phyloP scores from a whole-genome alignment of 257 asterid species.

The Solanum acaule region DNA sequence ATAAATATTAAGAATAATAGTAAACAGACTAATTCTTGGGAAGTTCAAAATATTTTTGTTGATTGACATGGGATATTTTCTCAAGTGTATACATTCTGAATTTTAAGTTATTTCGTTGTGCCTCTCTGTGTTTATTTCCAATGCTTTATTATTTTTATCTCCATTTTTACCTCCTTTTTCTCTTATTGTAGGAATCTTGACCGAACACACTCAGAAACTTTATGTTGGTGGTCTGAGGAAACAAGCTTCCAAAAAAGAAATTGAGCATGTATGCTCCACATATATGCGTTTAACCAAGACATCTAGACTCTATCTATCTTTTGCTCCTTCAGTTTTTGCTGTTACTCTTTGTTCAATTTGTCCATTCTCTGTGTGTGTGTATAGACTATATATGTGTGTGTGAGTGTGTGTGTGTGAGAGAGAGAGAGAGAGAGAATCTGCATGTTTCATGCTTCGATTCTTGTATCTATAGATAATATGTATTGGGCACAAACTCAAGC shows the following conservation, averaged over 20 bases:
- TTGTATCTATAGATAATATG: not conserved
- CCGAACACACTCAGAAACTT: constrained; percentile 44
- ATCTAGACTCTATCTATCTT: not conserved
- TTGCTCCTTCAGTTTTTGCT: not conserved
- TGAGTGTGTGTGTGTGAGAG: not conserved
- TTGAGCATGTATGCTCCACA: constrained; percentile 58
- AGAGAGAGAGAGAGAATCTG: not conserved
- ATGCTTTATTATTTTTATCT: not conserved
- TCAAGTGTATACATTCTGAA: not conserved
- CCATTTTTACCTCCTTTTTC: constrained; percentile 8
- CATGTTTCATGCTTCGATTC: not conserved
- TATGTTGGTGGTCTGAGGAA: constrained; percentile 71
- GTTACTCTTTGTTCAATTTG: not conserved
- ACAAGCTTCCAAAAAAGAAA: constrained; percentile 55
- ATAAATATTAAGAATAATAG: not conserved
- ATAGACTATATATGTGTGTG: no score
- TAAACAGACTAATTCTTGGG: not conserved
- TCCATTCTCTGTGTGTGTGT: not conserved
- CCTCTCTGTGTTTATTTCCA: not conserved
- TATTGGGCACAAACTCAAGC: not conserved
- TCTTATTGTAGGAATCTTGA: constrained; percentile 38
- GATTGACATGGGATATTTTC: not conserved
- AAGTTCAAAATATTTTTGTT: not conserved
- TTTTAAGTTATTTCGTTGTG: not conserved
- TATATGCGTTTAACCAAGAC: not conserved